Evolutionary conservation across 352 stramenopile species (phyloP).

Genomic region (Globisporangium spinosum): DNA sequence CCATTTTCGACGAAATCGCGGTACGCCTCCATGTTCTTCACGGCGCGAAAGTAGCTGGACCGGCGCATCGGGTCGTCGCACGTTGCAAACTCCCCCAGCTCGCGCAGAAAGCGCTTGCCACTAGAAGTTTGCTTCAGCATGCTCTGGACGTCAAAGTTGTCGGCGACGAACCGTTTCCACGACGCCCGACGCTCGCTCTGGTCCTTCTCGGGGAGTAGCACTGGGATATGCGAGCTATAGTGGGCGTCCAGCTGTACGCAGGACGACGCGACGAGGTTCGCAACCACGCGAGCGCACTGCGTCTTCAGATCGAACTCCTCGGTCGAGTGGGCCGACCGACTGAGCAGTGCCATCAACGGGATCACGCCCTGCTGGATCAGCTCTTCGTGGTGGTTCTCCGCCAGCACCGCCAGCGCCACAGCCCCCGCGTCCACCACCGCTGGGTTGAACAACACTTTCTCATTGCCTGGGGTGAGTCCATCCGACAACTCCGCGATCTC

Average conservation of each 20-base stretch:
- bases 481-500: constrained; percentile 67
- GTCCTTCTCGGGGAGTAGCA: constrained; percentile 8
- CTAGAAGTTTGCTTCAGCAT: constrained; percentile 41
- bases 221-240: constrained; percentile 4
- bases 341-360: constrained; percentile 54
- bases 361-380: constrained; percentile 63
- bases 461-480: constrained; percentile 72
- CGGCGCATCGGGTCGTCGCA: constrained; percentile 61
- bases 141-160: constrained; percentile 54
- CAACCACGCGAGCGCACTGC: constrained; percentile 71
- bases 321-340: constrained; percentile 27
- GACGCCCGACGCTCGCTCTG: constrained; percentile 3
- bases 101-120: constrained; percentile 39
- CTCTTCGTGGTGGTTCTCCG: constrained; percentile 58
- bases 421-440: constrained; percentile 66
- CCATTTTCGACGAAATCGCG: constrained; percentile 36
- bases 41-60: constrained; percentile 72
- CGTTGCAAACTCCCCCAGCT: constrained; percentile 37
- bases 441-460: constrained; percentile 64
- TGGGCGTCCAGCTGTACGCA: constrained; percentile 35
- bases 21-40: constrained; percentile 63
- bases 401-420: constrained; percentile 63
- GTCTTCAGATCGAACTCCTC: constrained; percentile 36
- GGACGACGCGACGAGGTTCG: constrained; percentile 63
- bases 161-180: constrained; percentile 30